Percentiles rank a stretch among this genome's conserved stretches.
These are phyloP conservation scores for Lecanoromycetidae sp. DNA, from an alignment of 2,329 filamentous ascomycete species.

Conservation along the genomic window DNA sequence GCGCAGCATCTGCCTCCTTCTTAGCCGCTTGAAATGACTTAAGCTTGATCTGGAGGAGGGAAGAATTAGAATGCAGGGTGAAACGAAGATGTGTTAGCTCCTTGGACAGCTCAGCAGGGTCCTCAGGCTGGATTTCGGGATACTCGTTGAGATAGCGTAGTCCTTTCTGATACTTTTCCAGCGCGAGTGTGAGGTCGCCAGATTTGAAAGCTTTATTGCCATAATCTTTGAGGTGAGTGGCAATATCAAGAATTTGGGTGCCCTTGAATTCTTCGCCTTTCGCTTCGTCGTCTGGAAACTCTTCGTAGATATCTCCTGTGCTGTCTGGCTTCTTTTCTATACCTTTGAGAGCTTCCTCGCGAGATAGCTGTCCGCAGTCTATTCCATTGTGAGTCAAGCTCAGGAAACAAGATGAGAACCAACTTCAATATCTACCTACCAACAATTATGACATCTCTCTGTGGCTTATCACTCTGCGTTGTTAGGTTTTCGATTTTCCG, in stretches of 20 bases:
- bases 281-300: conserved; percentile 91
- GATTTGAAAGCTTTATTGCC: conserved; percentile 88
- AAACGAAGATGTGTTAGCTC: conserved; percentile 66
- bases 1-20: conserved; percentile 58
- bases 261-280: conserved; percentile 50
- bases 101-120: conserved; percentile 53
- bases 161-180: conserved; percentile 92
- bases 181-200: conserved; percentile 54
- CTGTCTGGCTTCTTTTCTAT: conserved; percentile 60
- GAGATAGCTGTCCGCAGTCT: conserved; percentile 77
- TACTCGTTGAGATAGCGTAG: conserved; percentile 81
- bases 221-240: conserved; percentile 73
- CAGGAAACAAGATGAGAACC: not conserved
- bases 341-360: conserved; percentile 53
- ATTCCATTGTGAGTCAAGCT: conserved; percentile 17
- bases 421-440: conserved; percentile 23
- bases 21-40: conserved; percentile 57
- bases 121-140: conserved; percentile 55
- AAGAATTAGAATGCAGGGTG: conserved; percentile 76
- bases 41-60: conserved; percentile 74
- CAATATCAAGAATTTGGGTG: conserved; percentile 62
- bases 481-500: conserved; percentile 78
- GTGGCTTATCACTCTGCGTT: conserved; percentile 69
- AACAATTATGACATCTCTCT: conserved; percentile 57
- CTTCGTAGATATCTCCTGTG: conserved; percentile 85